Base-by-base conservation (phyloP, 306 rosid genomes). In the Leucaena leucocephala region DNA sequence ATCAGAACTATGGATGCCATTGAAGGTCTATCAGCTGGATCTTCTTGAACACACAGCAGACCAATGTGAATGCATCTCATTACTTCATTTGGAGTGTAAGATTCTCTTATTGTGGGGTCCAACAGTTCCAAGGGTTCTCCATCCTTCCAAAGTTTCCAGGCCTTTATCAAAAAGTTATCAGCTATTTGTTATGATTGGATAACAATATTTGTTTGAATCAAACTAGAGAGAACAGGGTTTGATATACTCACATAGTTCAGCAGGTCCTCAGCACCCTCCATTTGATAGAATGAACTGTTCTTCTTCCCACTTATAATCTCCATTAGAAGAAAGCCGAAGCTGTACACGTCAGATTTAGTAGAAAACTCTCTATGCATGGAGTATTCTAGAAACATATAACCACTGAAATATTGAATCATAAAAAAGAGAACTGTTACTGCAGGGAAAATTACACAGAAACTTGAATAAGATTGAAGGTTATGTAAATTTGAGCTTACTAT, bases 281-380 rank as follows among this genome's bases (percentile, higher is more conserved):
- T 72, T 39, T 81, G 55, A 54, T 70, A 62, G 65, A 78, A 84
- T 72, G 79, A 27, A 39, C 50, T 65, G 8, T 83, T 87, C 59
- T 69, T 87, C 54, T 72, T 84, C 39, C 90, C 86, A 67, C 86
- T 81, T 69, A 84, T 16, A 52, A 77, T 77, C 71, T 87, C 82
- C n/a, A 84, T 7, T 13, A 84, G 5, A 63, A 84, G 59, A 54
- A 87, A 73, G n/a, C 86, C 86, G 5, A 87, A 84, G 35, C 84
- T 72, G 11, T 57, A 78, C 9, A 84, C 72, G 15, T 81, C 85
- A 3, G 85, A 77, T 54, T 84, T 84, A 21, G 46, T 68, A 65
- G 83, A 83, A 38, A 78, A 74, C 59, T 78, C 74, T 59, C 80
- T 83, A 17, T 66, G 78, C 74, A 58, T 61, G 3, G 80, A 80